phyloP scores from a whole-genome alignment of 164 flowering plant species.

The Vitis vinifera region ASM3070453v1 NC_081822.1:5802001-5802500 shows the following conservation, averaged over 20 bases:
- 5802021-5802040: background rate
- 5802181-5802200: background rate
- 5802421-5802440: background rate
- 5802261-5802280: slow-evolving; percentile 90
- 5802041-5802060: background rate
- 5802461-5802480: slow-evolving; percentile 67
- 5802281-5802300: slow-evolving; percentile 58
- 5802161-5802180: background rate
- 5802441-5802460: slow-evolving; percentile 70
- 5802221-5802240: background rate
- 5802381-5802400: background rate
- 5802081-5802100: too few species aligned
- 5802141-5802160: background rate
- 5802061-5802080: background rate
- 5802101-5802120: too few species aligned
- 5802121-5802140: background rate
- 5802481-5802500: slow-evolving; percentile 69
- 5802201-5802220: background rate
- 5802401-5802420: background rate
- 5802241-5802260: slow-evolving; percentile 8
- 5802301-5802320: slow-evolving; percentile 86
- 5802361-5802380: slow-evolving; percentile 54
- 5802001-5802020: too few species aligned
- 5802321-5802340: slow-evolving; percentile 91
- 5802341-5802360: slow-evolving; percentile 83